Conservation (phyloP, 495 filamentous ascomycete genomes). For the Penicillium cataractarum region DNA sequence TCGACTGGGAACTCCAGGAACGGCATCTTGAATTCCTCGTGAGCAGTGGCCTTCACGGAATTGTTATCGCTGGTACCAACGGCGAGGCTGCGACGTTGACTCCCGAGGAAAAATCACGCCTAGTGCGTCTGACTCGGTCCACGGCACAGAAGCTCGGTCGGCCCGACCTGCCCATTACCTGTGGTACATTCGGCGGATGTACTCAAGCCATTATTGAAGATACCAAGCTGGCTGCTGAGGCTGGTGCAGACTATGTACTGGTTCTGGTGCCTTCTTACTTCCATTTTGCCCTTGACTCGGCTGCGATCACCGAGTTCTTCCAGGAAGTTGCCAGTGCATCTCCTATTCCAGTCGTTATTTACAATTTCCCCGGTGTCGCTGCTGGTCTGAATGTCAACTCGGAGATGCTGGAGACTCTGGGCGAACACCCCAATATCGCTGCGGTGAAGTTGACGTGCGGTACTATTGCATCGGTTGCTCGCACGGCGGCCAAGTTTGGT, state of each 20-base stretch:
- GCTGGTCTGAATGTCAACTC: constrained; percentile 66
- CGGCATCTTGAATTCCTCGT: constrained; percentile 37
- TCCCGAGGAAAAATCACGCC: constrained; percentile 27
- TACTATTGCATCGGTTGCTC: constrained; percentile 17
- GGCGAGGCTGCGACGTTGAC: constrained; percentile 38
- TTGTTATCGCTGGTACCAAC: constrained; percentile 41
- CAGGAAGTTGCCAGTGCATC: constrained; percentile 68
- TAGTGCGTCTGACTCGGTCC: constrained; percentile 27
- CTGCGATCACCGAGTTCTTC: constrained; percentile 69
- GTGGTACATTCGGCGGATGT: constrained; percentile 25
- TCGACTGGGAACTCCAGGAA: constrained; percentile 39
- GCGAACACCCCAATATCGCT: constrained; percentile 16
- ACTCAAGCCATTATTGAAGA: constrained; percentile 19
- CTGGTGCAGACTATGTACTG: constrained; percentile 78
- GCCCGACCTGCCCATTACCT: constrained; percentile 31
- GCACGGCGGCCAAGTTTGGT: constrained; percentile 14
- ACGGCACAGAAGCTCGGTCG: constrained; percentile 23
- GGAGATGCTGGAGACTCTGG: constrained; percentile 17
- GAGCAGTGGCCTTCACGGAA: constrained; percentile 34
- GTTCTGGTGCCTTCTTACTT: constrained; percentile 78
- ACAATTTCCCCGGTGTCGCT: constrained; percentile 80
- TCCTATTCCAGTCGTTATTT: constrained; percentile 78
- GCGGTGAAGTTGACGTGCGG: constrained; percentile 18
- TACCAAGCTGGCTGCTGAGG: constrained; percentile 15
- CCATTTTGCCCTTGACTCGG: constrained; percentile 54